phyloP scores from a whole-genome alignment of 768 basidiomycete genomes.

The Amanita muscaria region DNA sequence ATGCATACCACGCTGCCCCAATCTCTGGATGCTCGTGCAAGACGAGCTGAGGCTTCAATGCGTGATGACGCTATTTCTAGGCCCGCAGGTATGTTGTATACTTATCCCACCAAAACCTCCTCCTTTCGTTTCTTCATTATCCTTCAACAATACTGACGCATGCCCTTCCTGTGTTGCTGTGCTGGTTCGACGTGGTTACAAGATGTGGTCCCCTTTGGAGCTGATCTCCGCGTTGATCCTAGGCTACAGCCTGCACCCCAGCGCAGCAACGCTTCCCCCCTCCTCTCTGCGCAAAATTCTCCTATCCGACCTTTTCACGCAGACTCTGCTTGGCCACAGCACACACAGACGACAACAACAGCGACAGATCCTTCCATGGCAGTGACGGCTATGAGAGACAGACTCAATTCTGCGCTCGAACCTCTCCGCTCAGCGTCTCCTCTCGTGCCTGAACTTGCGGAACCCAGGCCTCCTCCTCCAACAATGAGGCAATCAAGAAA shows the following conservation, averaged over 20 bases:
- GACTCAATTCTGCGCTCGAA: conserved; percentile 27
- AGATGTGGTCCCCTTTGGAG: neutral
- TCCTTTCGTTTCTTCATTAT: too few species aligned
- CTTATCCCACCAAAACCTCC: too few species aligned
- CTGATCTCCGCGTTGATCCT: conserved; percentile 1
- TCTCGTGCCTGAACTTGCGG: conserved; percentile 19
- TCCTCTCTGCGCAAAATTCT: neutral
- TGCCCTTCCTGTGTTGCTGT: too few species aligned
- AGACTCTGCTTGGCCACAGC: neutral
- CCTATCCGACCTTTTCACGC: neutral
- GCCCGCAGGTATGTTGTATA: neutral
- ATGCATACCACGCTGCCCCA: conserved; percentile 16
- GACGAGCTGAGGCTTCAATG: neutral
- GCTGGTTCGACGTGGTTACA: too few species aligned
- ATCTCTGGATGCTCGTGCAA: conserved; percentile 4
- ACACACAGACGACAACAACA: conserved; percentile 1
- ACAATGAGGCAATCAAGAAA: neutral
- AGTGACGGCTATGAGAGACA: conserved; percentile 19
- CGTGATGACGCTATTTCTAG: neutral
- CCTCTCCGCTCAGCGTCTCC: conserved; percentile 23
- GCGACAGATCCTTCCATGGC: conserved; percentile 11
- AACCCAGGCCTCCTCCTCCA: neutral
- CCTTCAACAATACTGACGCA: too few species aligned
- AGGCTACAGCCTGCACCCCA: neutral
- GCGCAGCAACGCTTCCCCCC: neutral